These are phyloP conservation scores for Cinnamomum micranthum DNA, from an alignment of 164 flowering plant genomes.

Conservation along the genomic window DNA sequence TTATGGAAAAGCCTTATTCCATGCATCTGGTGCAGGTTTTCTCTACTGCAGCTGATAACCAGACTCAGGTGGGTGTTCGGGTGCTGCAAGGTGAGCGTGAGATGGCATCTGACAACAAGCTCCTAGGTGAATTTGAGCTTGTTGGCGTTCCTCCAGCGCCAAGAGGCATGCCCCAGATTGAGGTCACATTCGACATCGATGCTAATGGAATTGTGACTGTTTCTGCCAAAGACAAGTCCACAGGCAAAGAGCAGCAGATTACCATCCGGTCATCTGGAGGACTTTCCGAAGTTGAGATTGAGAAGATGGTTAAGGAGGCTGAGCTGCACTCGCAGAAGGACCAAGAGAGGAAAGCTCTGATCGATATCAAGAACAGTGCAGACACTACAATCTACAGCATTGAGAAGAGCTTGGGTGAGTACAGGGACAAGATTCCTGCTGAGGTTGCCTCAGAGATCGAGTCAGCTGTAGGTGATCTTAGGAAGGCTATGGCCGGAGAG, in stretches of 20 bases:
- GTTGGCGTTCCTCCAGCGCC: slow-evolving; percentile 72
- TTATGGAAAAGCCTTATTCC: background rate
- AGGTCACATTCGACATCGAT: slow-evolving; percentile 52
- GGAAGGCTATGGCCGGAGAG: slow-evolving; percentile 33
- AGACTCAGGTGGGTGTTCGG: slow-evolving; percentile 46
- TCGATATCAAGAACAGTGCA: slow-evolving; percentile 43
- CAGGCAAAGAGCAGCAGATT: slow-evolving; percentile 62
- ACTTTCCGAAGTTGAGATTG: slow-evolving; percentile 46
- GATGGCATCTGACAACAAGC: slow-evolving; percentile 61
- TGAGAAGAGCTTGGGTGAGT: slow-evolving; percentile 51
- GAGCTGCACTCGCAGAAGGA: slow-evolving; percentile 48
- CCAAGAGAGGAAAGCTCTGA: slow-evolving; percentile 42
- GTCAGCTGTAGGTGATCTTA: slow-evolving; percentile 36
- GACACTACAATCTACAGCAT: slow-evolving; percentile 50
- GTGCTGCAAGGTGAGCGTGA: slow-evolving; percentile 78
- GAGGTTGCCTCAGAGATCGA: slow-evolving; percentile 42
- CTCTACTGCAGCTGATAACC: slow-evolving; percentile 48
- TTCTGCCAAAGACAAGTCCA: slow-evolving; percentile 70
- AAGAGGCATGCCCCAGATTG: slow-evolving; percentile 63
- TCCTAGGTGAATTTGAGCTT: slow-evolving; percentile 58
- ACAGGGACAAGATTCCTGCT: slow-evolving; percentile 44
- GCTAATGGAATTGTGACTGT: slow-evolving; percentile 70
- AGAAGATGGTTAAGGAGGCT: slow-evolving; percentile 55
- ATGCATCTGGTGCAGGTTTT: slow-evolving; percentile 34
- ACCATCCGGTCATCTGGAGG: slow-evolving; percentile 69